Conservation (phyloP, 257 asterid genomes). For the Salvia splendens region DNA sequence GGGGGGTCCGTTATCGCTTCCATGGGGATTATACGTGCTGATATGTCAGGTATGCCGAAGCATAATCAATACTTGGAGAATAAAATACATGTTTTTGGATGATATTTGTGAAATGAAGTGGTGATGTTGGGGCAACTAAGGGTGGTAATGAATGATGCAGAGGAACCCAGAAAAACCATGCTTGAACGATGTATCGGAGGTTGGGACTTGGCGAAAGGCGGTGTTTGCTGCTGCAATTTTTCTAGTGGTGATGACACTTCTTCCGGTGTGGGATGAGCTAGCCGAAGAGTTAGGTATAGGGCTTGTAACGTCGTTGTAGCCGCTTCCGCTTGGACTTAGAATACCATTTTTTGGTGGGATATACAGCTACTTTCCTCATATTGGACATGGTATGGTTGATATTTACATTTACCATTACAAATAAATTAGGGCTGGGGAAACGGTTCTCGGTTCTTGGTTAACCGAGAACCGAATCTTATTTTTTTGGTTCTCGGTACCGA, state of each 20-base stretch:
- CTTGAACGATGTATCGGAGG: constrained; percentile 91
- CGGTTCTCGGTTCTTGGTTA: too few relatives aligned
- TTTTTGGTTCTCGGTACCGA: too few relatives aligned
- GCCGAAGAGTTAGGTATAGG: constrained; percentile 96
- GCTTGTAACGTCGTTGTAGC: constrained; percentile 60
- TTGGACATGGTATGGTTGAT: neutral
- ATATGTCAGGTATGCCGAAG: constrained; percentile 75
- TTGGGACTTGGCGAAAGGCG: constrained; percentile 79
- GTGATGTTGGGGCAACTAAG: constrained; percentile 2
- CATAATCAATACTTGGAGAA: constrained; percentile 6
- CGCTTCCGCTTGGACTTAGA: constrained; percentile 15
- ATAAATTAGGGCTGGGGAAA: too few relatives aligned
- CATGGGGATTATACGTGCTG: constrained; percentile 97
- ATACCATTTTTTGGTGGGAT: constrained; percentile 45
- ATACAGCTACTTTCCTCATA: neutral
- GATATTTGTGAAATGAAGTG: neutral
- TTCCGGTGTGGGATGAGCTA: constrained; percentile 95
- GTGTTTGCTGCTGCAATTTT: constrained; percentile 46
- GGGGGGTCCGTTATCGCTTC: constrained; percentile 96
- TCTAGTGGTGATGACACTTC: constrained; percentile 77
- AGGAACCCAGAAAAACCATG: constrained; percentile 92
- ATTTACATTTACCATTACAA: neutral
- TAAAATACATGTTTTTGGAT: constrained; percentile 4
- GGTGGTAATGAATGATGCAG: constrained; percentile 42
- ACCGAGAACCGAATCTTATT: too few relatives aligned